phyloP scores from a whole-genome alignment of 1,284 basidiomycete genomes.

The Jaminaea rosea region DNA sequence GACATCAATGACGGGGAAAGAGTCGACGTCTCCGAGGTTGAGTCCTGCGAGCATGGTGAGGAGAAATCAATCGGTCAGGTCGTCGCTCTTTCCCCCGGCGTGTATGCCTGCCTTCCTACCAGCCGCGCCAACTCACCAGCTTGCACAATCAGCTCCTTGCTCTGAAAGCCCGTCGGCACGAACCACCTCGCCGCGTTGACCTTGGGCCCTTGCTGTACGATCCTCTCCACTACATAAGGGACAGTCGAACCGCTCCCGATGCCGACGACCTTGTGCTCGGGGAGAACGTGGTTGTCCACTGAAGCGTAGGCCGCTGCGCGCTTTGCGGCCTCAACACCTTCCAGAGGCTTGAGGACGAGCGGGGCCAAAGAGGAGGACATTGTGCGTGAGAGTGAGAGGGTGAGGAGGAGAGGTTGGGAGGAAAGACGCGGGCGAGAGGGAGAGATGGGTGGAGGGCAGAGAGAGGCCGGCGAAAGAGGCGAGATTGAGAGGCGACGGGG shows the following conservation, averaged over 20 bases:
- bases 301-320: conserved; percentile 85
- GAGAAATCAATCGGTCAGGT: not conserved
- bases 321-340: conserved; percentile 59
- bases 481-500: too few species aligned
- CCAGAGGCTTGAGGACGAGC: conserved; percentile 2
- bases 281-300: conserved; percentile 77
- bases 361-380: too few species aligned
- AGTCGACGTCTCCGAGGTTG: conserved; percentile 70
- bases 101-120: too few species aligned
- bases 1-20: conserved; percentile 72
- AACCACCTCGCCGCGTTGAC: conserved; percentile 58
- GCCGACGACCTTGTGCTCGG: conserved; percentile 66
- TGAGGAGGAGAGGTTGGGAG: too few species aligned
- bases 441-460: too few species aligned
- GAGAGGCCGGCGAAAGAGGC: too few species aligned
- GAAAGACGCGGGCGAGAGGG: too few species aligned
- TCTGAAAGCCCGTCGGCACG: conserved; percentile 68
- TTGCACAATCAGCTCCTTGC: conserved; percentile 82
- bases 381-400: too few species aligned
- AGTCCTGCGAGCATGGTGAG: conserved; percentile 48
- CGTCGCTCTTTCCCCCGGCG: not conserved
- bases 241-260: conserved; percentile 71
- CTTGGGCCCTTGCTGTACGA: conserved; percentile 70
- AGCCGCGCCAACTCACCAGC: too few species aligned
- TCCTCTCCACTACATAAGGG: conserved; percentile 91